These are phyloP conservation scores for Pseudopyrenochaeta lycopersici DNA, from an alignment of 2,329 filamentous ascomycete species.

Conservation along the genomic window DNA sequence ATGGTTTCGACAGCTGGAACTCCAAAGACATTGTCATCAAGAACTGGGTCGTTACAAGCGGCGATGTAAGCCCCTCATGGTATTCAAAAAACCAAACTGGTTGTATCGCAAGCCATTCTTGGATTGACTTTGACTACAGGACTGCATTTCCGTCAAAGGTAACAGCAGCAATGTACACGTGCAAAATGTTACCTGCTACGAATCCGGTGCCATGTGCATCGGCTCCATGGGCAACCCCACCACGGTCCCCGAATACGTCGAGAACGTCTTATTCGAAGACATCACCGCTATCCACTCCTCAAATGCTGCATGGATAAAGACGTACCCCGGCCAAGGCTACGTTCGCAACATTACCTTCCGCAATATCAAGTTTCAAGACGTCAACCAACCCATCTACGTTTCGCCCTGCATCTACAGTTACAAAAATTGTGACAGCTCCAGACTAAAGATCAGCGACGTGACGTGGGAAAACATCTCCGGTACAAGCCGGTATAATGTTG, in stretches of 20 bases:
- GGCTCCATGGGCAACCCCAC: conserved; percentile 67
- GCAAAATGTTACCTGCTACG: conserved; percentile 69
- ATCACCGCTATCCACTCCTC: conserved; percentile 35
- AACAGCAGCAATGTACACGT: conserved; percentile 68
- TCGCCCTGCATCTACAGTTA: conserved; percentile 57
- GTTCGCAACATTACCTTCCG: conserved; percentile 57
- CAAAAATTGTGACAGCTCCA: conserved; percentile 29
- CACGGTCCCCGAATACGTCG: conserved; percentile 64
- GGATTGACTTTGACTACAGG: conserved; percentile 54
- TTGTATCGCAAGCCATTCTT: conserved; percentile 34
- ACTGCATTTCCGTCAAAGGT: conserved; percentile 69
- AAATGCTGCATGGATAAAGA: conserved; percentile 43
- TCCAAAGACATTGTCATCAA: conserved; percentile 56
- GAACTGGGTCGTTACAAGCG: conserved; percentile 56
- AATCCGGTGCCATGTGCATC: conserved; percentile 66
- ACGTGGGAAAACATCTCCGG: conserved; percentile 62
- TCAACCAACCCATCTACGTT: conserved; percentile 62
- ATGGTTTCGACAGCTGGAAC: conserved; percentile 63
- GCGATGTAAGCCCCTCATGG: conserved; percentile 33
- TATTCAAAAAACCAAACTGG: neutral
- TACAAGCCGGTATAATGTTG: conserved; percentile 60
- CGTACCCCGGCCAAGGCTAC: conserved; percentile 50
- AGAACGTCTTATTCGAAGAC: conserved; percentile 56
- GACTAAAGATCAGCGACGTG: conserved; percentile 55
- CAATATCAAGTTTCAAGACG: conserved; percentile 46